Base-by-base conservation (phyloP, 1,284 basidiomycete genomes). In the Naganishia sp. region DNA sequence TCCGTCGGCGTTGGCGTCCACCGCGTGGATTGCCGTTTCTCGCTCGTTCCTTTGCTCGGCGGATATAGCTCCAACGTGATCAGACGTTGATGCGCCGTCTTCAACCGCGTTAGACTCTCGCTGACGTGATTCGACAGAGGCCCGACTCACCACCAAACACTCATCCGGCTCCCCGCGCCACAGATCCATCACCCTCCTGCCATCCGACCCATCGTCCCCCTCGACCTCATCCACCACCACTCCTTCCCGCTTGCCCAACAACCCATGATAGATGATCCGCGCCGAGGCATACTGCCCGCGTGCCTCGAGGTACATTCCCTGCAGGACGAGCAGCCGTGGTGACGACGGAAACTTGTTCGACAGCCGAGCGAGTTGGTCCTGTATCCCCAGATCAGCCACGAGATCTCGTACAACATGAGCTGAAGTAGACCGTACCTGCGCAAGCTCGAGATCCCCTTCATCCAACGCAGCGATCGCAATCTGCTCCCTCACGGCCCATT, bases 401-500 rank as follows among this genome's bases (percentile, higher is more conserved):
- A 28, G 28, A 13, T 28, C 18, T 35, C 7, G 25, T 18, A 23
- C 1, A 18, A 15, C 6, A 28, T n/a, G n/a, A 49, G 57, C 18
- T 6, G 50, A 17, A 3, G 23, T 6, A 49, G 17, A 7, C 83
- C 89, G 72, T 76, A 95, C 93, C 75, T 90, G 87, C 25, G 94
- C 92, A n/a, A 92, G 80, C 60, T 90, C 86, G 46, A 88, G 73
- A 63, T 87, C 83, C 18, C 90, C 90, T 17, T 91, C 79, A 74
- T 98, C 94, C 61, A 96, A 81, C 0, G 95, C 86, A 1, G 95
- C 92, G 45, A 94, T 82, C 4, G 88, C 86, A 1, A 97, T 82
- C 75, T 97, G 94, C 76, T 98, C 95, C 17, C 94, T 81, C 68
- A 93, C 87, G 1, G 88, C 84, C 92, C 92, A 96, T 70, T 84